Conservation (phyloP, 257 asterid genomes). For the Solanum rostratum region DNA sequence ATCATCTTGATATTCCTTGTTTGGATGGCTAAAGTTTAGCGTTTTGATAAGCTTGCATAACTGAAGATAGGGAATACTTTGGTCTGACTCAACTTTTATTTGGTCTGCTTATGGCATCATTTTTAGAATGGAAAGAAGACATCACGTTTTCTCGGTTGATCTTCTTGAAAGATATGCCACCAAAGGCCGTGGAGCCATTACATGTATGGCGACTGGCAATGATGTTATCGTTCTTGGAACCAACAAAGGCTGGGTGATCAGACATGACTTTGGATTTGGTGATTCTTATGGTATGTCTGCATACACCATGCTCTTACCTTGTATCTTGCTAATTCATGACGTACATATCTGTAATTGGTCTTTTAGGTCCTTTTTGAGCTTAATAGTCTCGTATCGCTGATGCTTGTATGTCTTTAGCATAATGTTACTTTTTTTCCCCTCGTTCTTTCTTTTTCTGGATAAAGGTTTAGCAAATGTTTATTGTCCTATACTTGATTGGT, state of each 20-base stretch:
- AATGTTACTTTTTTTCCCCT: background rate
- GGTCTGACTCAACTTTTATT: background rate
- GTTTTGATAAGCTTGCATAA: background rate
- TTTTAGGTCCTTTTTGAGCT: background rate
- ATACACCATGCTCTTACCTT: background rate
- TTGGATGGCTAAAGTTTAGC: background rate
- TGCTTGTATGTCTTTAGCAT: background rate
- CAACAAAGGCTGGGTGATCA: conserved; percentile 87
- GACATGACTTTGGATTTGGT: conserved; percentile 89
- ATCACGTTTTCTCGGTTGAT: conserved; percentile 85
- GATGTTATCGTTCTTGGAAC: conserved; percentile 89
- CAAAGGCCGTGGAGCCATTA: conserved; percentile 79
- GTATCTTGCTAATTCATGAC: background rate
- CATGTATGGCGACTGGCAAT: conserved; percentile 94
- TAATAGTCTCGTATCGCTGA: background rate
- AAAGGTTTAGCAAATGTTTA: background rate
- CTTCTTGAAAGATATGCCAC: conserved; percentile 87
- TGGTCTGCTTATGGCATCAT: background rate
- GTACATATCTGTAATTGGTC: background rate
- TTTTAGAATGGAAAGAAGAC: conserved; percentile 46
- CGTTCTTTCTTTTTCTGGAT: background rate
- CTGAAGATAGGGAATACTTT: background rate
- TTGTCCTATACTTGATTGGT: background rate
- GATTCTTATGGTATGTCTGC: conserved; percentile 53
- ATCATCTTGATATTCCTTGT: background rate